Conservation (phyloP, 2,329 filamentous ascomycete genomes). For the Ophiocordyceps sinensis region DNA sequence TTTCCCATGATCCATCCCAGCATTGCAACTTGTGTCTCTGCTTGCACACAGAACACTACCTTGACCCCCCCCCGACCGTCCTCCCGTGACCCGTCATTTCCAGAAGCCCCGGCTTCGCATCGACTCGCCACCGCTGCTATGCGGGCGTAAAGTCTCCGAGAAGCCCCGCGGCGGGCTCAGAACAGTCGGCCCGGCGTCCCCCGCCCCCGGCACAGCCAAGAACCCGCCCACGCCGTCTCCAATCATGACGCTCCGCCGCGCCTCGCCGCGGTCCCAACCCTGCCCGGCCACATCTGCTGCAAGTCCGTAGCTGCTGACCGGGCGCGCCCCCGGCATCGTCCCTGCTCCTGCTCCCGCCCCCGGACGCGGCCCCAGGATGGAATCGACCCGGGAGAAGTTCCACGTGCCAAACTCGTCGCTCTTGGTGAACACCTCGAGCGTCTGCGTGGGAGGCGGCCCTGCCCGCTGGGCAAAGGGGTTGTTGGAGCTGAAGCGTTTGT, state of each 20-base stretch:
- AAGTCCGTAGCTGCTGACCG: slow-evolving; percentile 42
- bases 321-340: slow-evolving; percentile 18
- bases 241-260: slow-evolving; percentile 38
- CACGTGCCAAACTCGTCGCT: slow-evolving; percentile 42
- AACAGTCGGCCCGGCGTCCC: background rate
- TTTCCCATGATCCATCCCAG: background rate
- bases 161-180: slow-evolving; percentile 3
- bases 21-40: too few relatives aligned
- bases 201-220: slow-evolving; percentile 30
- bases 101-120: background rate
- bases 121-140: slow-evolving; percentile 19
- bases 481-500: slow-evolving; percentile 42
- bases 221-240: slow-evolving; percentile 37
- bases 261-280: slow-evolving; percentile 37
- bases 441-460: slow-evolving; percentile 29
- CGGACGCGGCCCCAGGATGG: slow-evolving; percentile 5
- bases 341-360: slow-evolving; percentile 10
- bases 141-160: slow-evolving; percentile 14
- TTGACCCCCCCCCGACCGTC: background rate
- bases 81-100: background rate
- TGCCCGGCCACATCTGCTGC: slow-evolving; percentile 32
- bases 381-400: slow-evolving; percentile 39
- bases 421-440: slow-evolving; percentile 46
- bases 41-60: background rate
- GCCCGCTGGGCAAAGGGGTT: slow-evolving; percentile 37